Conservation (phyloP, 2,329 filamentous ascomycete species). For the Zopfia rhizophila region DNA sequence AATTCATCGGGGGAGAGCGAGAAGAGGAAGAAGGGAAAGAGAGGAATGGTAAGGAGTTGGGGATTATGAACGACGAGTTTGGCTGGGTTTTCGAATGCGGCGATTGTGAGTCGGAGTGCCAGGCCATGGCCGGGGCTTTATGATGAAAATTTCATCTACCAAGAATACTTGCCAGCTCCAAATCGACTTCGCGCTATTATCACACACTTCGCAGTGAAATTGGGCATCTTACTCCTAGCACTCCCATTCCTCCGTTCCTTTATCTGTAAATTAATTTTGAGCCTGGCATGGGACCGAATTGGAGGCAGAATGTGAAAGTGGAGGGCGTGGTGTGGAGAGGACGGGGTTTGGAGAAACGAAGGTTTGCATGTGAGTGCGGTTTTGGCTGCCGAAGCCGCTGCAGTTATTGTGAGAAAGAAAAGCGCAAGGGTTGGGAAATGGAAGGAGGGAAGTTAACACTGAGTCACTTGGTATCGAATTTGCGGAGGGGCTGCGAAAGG, state of each 20-base stretch:
- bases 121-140: slow-evolving; percentile 1
- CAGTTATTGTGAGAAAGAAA: slow-evolving; percentile 1
- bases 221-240: slow-evolving; percentile 6
- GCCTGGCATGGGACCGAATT: slow-evolving; percentile 5
- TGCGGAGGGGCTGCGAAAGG: slow-evolving; percentile 5
- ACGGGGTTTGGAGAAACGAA: slow-evolving; percentile 5
- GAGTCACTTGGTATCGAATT: slow-evolving; percentile 8
- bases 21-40: too few species aligned
- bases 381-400: slow-evolving; percentile 7
- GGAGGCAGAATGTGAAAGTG: slow-evolving; percentile 4
- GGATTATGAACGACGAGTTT: slow-evolving; percentile 3
- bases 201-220: slow-evolving; percentile 3
- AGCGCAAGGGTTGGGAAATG: background rate
- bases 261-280: slow-evolving; percentile 2
- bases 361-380: slow-evolving; percentile 9
- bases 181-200: slow-evolving; percentile 1
- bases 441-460: slow-evolving; percentile 6
- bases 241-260: slow-evolving; percentile 2
- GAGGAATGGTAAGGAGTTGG: background rate
- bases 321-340: slow-evolving; percentile 4
- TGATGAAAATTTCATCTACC: slow-evolving; percentile 3
- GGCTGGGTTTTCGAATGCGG: slow-evolving; percentile 6
- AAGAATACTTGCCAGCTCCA: slow-evolving; percentile 1
- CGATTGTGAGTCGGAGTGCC: slow-evolving; percentile 5
- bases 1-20: too few species aligned